Base-by-base conservation (phyloP, 1,139 yeast genomes). In the Zygosaccharomyces pseudobailii region DNA sequence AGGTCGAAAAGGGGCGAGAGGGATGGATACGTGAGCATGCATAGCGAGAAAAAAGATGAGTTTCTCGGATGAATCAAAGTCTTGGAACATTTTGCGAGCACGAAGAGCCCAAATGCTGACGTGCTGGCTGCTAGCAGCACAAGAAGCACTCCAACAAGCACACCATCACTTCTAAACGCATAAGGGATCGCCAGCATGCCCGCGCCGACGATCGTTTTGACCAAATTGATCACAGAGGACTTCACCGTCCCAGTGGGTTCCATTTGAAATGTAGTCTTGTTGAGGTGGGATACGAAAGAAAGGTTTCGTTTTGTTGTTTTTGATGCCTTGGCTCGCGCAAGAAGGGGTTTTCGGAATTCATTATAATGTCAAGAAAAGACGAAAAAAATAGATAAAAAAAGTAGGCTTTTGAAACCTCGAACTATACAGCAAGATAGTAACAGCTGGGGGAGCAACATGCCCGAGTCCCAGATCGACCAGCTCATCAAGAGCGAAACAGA, bases 171-270 rank as follows among this genome's bases (percentile, higher is more conserved):
- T 47, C 81, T 75, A 65, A 87, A 84, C 0, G 97, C 95, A 59
- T 78, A 84, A 1, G 98, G 97, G 73, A 94, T 84, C 13, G 97
- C 96, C 48, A 92, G 76, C 56, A 92, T 77, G 0, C 98, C 98
- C 0, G 98, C 96, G 3, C 97, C 96, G 17, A 84, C 75, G 48
- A 85, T 83, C 6, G 92, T 85, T 63, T 85, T 85, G 48, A 81
- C 72, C 47, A 86, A 70, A 57, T 82, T 82, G 37, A 84, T 67
- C 24, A 75, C 65, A 1, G 86, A 80, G 2, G 85, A 80, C 3
- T 52, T 45, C 19, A 55, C 59, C 6, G 68, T 57, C 8, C 67
- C 67, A n/a, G 61, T 53, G 7, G 58, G 53, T 23, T 49, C 54
- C 65, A 61, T 61, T 33, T 36, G 9, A 8, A 24, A 8, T 13